Evolutionary conservation across 768 basidiomycete species (phyloP), one percentile per base, ranked within the genome.

Genomic region (Lepiota venenata): DNA sequence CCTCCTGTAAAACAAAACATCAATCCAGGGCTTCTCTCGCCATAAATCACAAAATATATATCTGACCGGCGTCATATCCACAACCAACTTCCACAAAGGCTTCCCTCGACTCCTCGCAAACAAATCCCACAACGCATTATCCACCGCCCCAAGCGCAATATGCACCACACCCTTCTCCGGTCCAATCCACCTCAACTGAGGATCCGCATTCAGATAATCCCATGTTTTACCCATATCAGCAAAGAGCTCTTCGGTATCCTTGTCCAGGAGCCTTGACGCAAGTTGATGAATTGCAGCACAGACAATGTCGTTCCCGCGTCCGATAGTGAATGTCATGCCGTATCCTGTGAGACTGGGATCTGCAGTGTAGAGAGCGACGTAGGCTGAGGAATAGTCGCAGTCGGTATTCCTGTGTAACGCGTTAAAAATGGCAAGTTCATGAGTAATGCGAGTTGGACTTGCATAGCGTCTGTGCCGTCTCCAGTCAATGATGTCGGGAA

Each of bases 121-220:
- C 83, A 96, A 84, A 63, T 97, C 95, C 95, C 95, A 98, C 2
- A 96, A 63, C 0, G 94, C 95, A 59, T 97, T 97, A 67, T 91
- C 83, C 7, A 98, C 92, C 1, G 92, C 91, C 4, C 82, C 91
- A 0, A 89, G 80, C 2, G 93, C 92, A 48, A 96, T 85, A 65
- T 93, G 90, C 50, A 98, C 94, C 2, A 98, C 92, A 48, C 95
- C 95, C 69, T 96, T 96, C 67, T 96, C 94, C 0, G 94, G 93
- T 4, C 93, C 93, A 62, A 94, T 87, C 95, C 95, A 98, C 69
- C 95, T 80, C 53, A 96, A 72, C 66, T 98, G 95, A 32, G 95
- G 81, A 71, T 98, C 95, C 1, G 87, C 81, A 65, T 88, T 82
- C 65, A 98, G 77, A 68, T 82, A 87, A 48, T 92, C 85, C 91